Evolutionary conservation across 805 yeast species (phyloP), one percentile per base, ranked within the genome.

Genomic region (Yamadazyma ubonensis): DNA sequence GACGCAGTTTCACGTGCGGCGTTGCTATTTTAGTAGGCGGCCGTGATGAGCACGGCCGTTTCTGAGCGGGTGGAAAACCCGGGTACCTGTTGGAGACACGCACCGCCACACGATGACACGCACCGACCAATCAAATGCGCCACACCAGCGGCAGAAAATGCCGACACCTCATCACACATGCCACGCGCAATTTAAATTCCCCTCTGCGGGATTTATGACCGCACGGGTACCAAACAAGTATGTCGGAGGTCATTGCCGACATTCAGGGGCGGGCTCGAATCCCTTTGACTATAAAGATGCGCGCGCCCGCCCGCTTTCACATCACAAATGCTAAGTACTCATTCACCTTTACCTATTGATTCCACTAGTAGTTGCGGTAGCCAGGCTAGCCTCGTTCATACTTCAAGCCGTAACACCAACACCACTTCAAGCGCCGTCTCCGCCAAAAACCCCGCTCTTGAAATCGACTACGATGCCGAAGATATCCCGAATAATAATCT

Each of bases 401-500:
- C n/a, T n/a, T n/a, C n/a, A n/a, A n/a, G n/a, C n/a, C n/a, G n/a
- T n/a, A n/a, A n/a, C 17, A 4, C 26, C 26, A 23, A 23, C 6
- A 12, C 26, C 8, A 23, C 26, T 12, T 23, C 26, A 6, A 23
- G 7, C 33, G 33, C 33, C 18, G 20, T 14, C 28, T n/a, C 33
- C 21, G 5, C 19, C 21, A 11, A 15, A 4, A 21, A 16, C 11
- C 19, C 33, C 3, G 26, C 8, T 4, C 26, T 12, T 6, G n/a
- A 10, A 4, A 10, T 25, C 21, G 29, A 38, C 31, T 31, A 19
- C 30, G 22, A 32, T n/a, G 29, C 34, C 11, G 46, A 45, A 8
- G 46, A 41, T 16, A 37, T 43, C 25, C 48, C 55, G 15, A 48
- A 48, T 15, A 51, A 50, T 18, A 46, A 46, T 17, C 50, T 59